phyloP scores from a whole-genome alignment of 2,329 filamentous ascomycete species.

The Mycosphaerelloides madeirae region DNA sequence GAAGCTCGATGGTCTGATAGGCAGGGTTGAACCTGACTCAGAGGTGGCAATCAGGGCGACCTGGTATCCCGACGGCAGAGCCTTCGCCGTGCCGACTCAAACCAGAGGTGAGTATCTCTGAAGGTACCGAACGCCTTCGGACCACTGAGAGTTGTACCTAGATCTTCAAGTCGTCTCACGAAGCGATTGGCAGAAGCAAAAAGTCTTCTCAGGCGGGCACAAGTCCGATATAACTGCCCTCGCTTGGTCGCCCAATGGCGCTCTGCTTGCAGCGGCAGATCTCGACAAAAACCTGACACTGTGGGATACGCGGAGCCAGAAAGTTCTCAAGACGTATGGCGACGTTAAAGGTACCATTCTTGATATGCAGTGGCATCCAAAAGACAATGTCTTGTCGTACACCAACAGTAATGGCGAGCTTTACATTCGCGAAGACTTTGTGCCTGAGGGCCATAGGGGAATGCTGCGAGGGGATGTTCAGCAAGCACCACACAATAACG shows the following conservation, averaged over 20 bases:
- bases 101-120: constrained; percentile 47
- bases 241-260: constrained; percentile 92
- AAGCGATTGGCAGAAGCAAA: constrained; percentile 83
- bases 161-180: constrained; percentile 85
- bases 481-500: constrained; percentile 79
- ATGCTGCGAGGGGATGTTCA: constrained; percentile 56
- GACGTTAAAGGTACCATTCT: constrained; percentile 70
- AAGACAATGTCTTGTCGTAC: constrained; percentile 82
- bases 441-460: constrained; percentile 47
- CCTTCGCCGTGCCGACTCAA: constrained; percentile 79
- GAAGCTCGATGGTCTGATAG: constrained; percentile 82
- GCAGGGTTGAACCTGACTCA: constrained; percentile 68
- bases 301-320: constrained; percentile 89
- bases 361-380: constrained; percentile 85
- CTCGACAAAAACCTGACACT: constrained; percentile 62
- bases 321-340: constrained; percentile 69
- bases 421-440: constrained; percentile 74
- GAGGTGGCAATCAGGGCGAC: constrained; percentile 69
- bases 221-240: constrained; percentile 78
- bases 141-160: constrained; percentile 7
- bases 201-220: constrained; percentile 72
- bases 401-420: constrained; percentile 90
- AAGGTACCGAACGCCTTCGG: no score
- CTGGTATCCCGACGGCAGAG: constrained; percentile 93
- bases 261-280: constrained; percentile 66